Evolutionary conservation across 2,329 filamentous ascomycete genomes (phyloP).

Genomic region (Penicillium sp.): DNA sequence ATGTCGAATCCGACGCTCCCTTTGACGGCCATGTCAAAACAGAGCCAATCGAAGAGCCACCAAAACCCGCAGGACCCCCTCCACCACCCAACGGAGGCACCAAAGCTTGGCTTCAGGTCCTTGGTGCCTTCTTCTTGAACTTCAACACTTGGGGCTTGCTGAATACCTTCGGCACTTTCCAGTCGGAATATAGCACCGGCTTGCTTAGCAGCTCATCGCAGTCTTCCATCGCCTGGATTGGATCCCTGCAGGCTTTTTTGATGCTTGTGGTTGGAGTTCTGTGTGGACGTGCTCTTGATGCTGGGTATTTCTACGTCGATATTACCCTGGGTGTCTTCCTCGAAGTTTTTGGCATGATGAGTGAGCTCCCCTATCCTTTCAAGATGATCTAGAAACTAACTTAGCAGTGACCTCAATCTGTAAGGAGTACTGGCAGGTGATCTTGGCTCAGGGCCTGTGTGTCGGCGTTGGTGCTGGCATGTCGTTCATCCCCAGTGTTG

Average conservation of each 20-base stretch:
- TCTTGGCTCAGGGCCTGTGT: neutral
- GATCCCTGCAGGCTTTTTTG: slow-evolving; percentile 44
- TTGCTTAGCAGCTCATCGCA: slow-evolving; percentile 27
- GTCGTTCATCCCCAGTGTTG: slow-evolving; percentile 43
- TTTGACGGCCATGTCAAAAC: no score
- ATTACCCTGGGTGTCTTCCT: neutral
- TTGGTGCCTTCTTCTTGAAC: slow-evolving; percentile 27
- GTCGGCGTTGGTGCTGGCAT: slow-evolving; percentile 45
- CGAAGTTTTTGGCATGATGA: neutral
- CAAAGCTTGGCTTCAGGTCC: slow-evolving; percentile 34
- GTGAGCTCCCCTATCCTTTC: neutral
- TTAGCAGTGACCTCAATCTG: neutral
- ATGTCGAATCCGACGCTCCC: no score
- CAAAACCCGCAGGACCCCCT: no score
- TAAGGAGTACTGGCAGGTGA: neutral
- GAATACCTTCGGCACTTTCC: slow-evolving; percentile 45
- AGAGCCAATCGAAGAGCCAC: no score
- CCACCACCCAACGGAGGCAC: slow-evolving; percentile 17
- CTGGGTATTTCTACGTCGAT: slow-evolving; percentile 36
- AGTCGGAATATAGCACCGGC: slow-evolving; percentile 37
- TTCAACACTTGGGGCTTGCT: slow-evolving; percentile 35
- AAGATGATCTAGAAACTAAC: neutral
- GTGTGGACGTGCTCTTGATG: slow-evolving; percentile 42
- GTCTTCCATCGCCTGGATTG: slow-evolving; percentile 46
- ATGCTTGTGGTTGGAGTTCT: slow-evolving; percentile 46